Base-by-base conservation (phyloP, 495 filamentous ascomycete species). In the Baudoinia panamericana region DNA sequence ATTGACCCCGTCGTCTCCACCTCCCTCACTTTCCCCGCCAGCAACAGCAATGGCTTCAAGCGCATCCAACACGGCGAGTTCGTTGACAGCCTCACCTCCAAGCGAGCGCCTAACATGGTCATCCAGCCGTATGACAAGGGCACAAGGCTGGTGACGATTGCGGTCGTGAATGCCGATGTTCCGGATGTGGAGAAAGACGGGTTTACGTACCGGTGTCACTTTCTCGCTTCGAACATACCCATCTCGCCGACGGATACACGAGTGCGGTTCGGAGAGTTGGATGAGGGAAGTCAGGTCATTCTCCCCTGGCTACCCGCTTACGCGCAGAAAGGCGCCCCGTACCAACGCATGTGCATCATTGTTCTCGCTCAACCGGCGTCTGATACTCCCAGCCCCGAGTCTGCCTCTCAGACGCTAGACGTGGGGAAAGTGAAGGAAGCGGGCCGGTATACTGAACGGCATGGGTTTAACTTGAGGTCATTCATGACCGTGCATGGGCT, bases 161-260 rank as follows among this genome's bases (percentile, higher is more conserved):
- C 75, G 0, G 80, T 96, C 21, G 67, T 95, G 21, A 88, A 99
- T 56, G 64, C 84, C 7, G 90, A 97, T 66, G 83, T 99, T 4
- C 90, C 90, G 31, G 73, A 86, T 38, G 53, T 77, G 16, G 74
- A 80, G 48, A 68, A 64, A n/a, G 80, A 96, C 62, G 58, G 63
- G 5, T 99, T 93, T 63, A 68, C 69, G 25, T 80, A 76, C 54
- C 74, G 78, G 35, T 84, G 79, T 52, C 88, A 96, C 62, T 95
- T 79, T 60, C 65, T 99, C 18, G 84, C 86, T 17, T 61, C 69
- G 48, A 79, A 79, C 55, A 61, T 81, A 24, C 68, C 66, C 18
- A 60, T 81, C 52, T 73, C 70, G 25, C 71, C 76, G 24, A 63
- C 63, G 20, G 41, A 56, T 19, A 67, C 70, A 32, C 65, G 65